A percentile compares a stretch with the other conserved stretches of the same genome.
Evolutionary conservation across 2,329 filamentous ascomycete species (phyloP).

Genomic region (Trichoderma polysporum): DNA sequence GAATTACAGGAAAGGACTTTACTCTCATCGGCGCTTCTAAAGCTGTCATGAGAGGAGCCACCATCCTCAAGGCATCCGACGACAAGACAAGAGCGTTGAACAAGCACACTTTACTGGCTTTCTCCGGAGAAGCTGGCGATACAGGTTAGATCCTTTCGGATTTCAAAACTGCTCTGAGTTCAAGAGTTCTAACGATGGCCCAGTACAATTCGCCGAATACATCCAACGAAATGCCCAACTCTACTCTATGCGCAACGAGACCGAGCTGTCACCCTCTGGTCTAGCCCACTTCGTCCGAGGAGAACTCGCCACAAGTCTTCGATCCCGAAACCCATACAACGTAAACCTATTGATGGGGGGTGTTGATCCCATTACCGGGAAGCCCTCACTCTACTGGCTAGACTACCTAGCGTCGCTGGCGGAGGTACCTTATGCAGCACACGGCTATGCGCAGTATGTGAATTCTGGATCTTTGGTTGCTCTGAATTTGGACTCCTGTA

Average conservation of each 20-base stretch:
- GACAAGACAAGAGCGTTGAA: conserved; percentile 95
- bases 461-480: neutral
- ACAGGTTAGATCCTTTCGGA: conserved; percentile 61
- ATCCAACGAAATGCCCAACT: conserved; percentile 98
- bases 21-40: conserved; percentile 97
- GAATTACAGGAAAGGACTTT: conserved; percentile 99
- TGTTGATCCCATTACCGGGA: conserved; percentile 85
- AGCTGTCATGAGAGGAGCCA: conserved; percentile 95
- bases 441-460: conserved; percentile 92
- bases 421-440: conserved; percentile 88
- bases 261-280: conserved; percentile 83
- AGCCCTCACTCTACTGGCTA: conserved; percentile 93
- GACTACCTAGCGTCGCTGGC: conserved; percentile 92
- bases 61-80: conserved; percentile 90
- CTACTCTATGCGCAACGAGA: conserved; percentile 97
- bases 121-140: conserved; percentile 93
- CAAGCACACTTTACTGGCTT: conserved; percentile 92
- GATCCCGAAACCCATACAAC: conserved; percentile 91
- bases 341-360: conserved; percentile 96
- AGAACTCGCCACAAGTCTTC: conserved; percentile 85
- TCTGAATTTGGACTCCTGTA: neutral
- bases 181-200: conserved; percentile 27
- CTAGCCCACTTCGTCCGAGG: conserved; percentile 91
- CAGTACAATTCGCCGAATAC: conserved; percentile 98
- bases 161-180: neutral